Evolutionary conservation across 352 stramenopile species (phyloP).

Genomic region (Phytophthora quininea): DNA sequence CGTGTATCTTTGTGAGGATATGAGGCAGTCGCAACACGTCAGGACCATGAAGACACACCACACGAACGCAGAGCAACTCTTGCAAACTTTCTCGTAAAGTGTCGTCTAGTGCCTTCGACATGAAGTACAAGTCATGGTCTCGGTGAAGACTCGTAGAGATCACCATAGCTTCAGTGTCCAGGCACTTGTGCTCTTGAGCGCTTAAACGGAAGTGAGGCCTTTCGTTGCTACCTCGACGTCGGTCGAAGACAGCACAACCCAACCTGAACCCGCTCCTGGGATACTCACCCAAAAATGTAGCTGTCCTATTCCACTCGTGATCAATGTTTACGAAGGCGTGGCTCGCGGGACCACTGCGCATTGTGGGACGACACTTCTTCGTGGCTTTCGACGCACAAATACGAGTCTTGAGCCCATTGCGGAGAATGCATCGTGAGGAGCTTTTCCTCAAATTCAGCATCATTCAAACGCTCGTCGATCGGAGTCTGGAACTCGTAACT

Average conservation of each 20-base stretch:
- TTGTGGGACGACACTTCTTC: neutral
- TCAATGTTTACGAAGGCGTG: neutral
- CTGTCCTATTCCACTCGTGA: neutral
- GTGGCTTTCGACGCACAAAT: constrained; percentile 1
- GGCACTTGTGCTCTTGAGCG: no score
- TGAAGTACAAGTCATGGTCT: no score
- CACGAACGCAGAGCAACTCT: no score
- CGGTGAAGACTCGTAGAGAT: no score
- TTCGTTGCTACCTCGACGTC: no score
- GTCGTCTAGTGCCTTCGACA: no score
- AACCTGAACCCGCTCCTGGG: neutral
- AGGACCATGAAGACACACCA: constrained; percentile 6
- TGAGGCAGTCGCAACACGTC: constrained; percentile 10
- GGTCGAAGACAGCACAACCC: neutral
- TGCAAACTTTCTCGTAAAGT: no score
- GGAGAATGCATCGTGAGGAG: constrained; percentile 8
- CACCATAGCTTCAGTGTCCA: no score
- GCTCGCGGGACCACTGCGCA: neutral
- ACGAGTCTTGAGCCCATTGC: constrained; percentile 11
- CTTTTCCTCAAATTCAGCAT: constrained; percentile 15
- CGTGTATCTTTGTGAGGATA: neutral
- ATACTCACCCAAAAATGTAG: no score
- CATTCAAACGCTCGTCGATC: constrained; percentile 15
- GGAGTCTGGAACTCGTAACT: constrained; percentile 22
- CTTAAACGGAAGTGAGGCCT: no score